Evolutionary conservation across 2,329 filamentous ascomycete species (phyloP).

Genomic region (Tolypocladium guangdongense): DNA sequence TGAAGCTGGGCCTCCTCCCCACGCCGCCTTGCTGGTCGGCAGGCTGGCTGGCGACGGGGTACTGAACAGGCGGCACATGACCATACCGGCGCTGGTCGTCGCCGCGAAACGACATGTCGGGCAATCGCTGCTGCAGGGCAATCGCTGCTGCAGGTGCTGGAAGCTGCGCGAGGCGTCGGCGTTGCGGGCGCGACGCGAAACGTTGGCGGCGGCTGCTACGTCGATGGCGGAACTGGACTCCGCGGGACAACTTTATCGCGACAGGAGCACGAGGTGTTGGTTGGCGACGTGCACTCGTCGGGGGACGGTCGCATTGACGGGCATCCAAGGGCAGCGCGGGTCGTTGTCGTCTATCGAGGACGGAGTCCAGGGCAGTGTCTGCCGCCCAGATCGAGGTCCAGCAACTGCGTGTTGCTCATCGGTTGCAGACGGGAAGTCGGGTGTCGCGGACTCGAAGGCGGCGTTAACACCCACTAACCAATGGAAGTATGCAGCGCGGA

Average conservation of each 20-base stretch:
- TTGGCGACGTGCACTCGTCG: not conserved
- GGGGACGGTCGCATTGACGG: not conserved
- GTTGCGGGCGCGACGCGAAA: not conserved
- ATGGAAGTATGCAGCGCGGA: not conserved
- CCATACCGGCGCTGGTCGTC: slow-evolving; percentile 54
- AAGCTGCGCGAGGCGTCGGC: not conserved
- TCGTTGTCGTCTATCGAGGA: not conserved
- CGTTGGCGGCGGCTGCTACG: not conserved
- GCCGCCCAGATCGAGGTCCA: not conserved
- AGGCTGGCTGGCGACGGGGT: slow-evolving; percentile 36
- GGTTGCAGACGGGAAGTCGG: not conserved
- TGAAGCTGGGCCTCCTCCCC: slow-evolving; percentile 57
- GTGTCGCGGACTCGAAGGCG: not conserved
- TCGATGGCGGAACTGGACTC: slow-evolving; percentile 3
- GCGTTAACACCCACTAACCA: not conserved
- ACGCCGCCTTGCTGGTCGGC: slow-evolving; percentile 16
- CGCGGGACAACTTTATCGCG: slow-evolving; percentile 10
- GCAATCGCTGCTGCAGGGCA: not conserved
- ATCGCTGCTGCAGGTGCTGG: not conserved
- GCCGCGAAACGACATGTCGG: slow-evolving; percentile 51
- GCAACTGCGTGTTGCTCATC: not conserved
- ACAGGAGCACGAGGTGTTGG: not conserved
- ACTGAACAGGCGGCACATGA: slow-evolving; percentile 55
- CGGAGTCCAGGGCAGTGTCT: not conserved
- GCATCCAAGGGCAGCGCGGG: not conserved